Base-by-base conservation (phyloP, 495 filamentous ascomycete species). In the Elasticomyces elasticus region DNA sequence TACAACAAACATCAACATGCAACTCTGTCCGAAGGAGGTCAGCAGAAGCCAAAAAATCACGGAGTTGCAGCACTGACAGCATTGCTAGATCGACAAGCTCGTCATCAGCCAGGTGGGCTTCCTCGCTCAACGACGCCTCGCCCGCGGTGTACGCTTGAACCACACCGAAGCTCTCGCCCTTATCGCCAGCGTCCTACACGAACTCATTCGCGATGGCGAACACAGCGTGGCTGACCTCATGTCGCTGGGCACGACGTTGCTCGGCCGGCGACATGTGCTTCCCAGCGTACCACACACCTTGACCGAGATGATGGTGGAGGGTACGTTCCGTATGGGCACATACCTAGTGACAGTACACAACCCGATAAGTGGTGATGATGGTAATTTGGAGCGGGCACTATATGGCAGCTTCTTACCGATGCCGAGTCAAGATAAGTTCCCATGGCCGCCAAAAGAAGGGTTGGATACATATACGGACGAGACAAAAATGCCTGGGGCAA, bases 341-440 rank as follows among this genome's bases (percentile, higher is more conserved):
- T 97, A 95, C 65, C 80, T 98, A 17, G 92, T 98, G 1, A 98
- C 92, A 0, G 87, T 98, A 22, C 89, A 95, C 68, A 75, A 92
- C 65, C 92, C 92, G 20, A 84, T 98, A 67, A 80, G 79, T 61
- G 83, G 80, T 55, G 86, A 95, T 54, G 87, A 96, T 26, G 94
- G 92, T 3, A 80, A 96, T 63, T 75, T 98, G 13, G 82, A 79
- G 46, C 80, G 81, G 51, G 94, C 92, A 0, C 71, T 98, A 9
- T 97, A 97, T 67, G 89, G 91, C 15, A 89, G 84, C 62, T 97
- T 96, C 67, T 72, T 98, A 33, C 94, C 92, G 0, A 71, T 95
- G 1, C 92, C 92, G 0, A 69, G 70, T 0, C 49, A 63, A 20
- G 60, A 62, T n/a, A 68, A 68, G 9, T 95, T 95, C 65, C 81